Evolutionary conservation across 345 rosid species (phyloP).

Genomic region (Syzygium grande): DNA sequence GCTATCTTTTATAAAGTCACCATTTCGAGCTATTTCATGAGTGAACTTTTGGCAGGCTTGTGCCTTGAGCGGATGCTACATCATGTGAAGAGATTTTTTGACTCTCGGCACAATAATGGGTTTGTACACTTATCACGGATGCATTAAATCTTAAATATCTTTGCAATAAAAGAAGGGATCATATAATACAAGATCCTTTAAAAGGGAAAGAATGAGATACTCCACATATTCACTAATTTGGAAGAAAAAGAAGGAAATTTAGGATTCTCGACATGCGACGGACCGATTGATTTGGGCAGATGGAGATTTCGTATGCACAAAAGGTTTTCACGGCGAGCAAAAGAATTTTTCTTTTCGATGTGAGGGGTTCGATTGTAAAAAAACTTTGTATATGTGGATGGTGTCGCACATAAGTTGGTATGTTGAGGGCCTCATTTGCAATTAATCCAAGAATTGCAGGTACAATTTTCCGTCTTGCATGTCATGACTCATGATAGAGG

Average conservation of each 20-base stretch:
- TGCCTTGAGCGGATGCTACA: neutral
- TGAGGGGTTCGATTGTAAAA: neutral
- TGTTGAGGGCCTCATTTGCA: neutral
- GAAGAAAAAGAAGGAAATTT: neutral
- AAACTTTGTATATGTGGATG: neutral
- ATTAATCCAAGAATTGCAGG: neutral
- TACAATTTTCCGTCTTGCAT: neutral
- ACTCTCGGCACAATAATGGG: accelerated
- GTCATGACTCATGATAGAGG: neutral
- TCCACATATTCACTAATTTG: neutral
- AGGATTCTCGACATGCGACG: neutral
- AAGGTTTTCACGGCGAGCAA: neutral
- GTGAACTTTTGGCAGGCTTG: neutral
- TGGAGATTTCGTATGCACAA: neutral
- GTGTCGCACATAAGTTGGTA: neutral
- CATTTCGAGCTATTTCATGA: neutral
- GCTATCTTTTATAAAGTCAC: neutral
- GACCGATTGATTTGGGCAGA: neutral
- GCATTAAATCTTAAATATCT: neutral
- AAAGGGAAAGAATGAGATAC: neutral
- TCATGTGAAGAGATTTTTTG: neutral
- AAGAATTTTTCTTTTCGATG: neutral
- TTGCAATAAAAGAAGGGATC: neutral
- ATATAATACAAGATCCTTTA: neutral
- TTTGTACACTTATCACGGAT: no score